phyloP scores from a whole-genome alignment of 1,284 basidiomycete genomes.

The Fistulinella cinereoalba region DNA sequence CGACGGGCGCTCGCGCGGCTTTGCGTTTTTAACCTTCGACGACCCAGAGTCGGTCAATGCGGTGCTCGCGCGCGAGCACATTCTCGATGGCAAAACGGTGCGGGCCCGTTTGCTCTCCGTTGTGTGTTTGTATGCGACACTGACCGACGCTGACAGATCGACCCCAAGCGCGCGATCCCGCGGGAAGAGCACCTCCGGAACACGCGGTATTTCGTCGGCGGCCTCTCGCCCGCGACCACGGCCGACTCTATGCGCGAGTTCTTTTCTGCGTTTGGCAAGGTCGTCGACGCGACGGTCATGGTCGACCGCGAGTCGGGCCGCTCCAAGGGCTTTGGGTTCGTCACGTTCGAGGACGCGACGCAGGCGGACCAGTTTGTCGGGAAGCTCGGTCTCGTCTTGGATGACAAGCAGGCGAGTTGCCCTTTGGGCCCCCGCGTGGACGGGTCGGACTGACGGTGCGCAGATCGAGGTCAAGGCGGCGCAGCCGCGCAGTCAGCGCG shows the following conservation, averaged over 20 bases:
- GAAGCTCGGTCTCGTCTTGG: conserved; percentile 66
- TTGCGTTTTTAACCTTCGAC: conserved; percentile 93
- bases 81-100: conserved; percentile 88
- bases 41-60: conserved; percentile 76
- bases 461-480: conserved; percentile 88
- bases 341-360: conserved; percentile 81
- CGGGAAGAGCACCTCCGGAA: conserved; percentile 81
- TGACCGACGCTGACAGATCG: conserved; percentile 67
- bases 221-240: conserved; percentile 75
- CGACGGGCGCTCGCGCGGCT: conserved; percentile 86
- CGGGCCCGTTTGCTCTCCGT: conserved; percentile 30
- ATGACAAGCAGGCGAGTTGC: conserved; percentile 75
- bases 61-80: conserved; percentile 83
- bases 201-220: conserved; percentile 88
- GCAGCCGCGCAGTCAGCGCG: conserved; percentile 71
- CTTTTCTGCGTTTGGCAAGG: conserved; percentile 75
- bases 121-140: conserved; percentile 4
- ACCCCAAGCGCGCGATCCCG: conserved; percentile 93
- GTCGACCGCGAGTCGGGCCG: conserved; percentile 86
- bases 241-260: conserved; percentile 80
- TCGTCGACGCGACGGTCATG: conserved; percentile 92
- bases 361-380: conserved; percentile 73
- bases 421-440: too few species aligned
- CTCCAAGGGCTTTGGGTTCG: conserved; percentile 93
- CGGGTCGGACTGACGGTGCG: too few species aligned